Conservation (phyloP, 371 early-diverging fungal genomes). For the Haplosporangium sp. region DNA sequence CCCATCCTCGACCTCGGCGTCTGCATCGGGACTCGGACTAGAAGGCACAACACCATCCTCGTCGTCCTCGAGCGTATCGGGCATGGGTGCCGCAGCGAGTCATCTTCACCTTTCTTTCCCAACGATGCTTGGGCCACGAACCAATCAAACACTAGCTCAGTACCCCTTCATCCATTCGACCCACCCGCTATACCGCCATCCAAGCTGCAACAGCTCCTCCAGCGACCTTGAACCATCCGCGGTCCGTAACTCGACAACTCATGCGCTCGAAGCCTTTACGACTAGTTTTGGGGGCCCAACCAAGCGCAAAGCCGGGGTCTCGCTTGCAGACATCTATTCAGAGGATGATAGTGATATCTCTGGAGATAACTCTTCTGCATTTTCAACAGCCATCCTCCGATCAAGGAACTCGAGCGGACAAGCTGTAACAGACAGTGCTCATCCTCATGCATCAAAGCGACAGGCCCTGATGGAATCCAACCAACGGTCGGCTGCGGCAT, state of each 20-base stretch:
- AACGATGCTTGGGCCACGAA: neutral
- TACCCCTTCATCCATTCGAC: conserved; percentile 24
- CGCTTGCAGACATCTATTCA: conserved; percentile 32
- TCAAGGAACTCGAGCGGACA: neutral
- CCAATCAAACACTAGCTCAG: conserved; percentile 3
- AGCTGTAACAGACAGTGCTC: no score
- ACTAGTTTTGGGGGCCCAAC: neutral
- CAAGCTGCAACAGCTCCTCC: conserved; percentile 5
- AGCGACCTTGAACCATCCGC: conserved; percentile 11
- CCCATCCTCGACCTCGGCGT: conserved; percentile 20
- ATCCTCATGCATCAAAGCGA: no score
- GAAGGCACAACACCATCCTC: neutral
- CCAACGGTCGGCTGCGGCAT: conserved; percentile 5
- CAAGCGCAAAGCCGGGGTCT: conserved; percentile 29
- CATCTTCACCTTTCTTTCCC: conserved; percentile 86
- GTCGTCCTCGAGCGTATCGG: conserved; percentile 62
- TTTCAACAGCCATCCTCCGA: conserved; percentile 11
- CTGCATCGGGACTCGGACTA: conserved; percentile 29
- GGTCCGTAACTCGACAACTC: conserved; percentile 4
- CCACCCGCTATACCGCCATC: conserved; percentile 21
- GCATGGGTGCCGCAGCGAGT: conserved; percentile 83
- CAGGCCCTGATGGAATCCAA: conserved; percentile 1
- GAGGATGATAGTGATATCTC: conserved; percentile 11
- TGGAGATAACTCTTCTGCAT: conserved; percentile 8
- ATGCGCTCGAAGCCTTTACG: conserved; percentile 14